A percentile compares a stretch with the other conserved stretches of the same genome.
These are phyloP conservation scores for Zygotorulaspora mrakii DNA, from an alignment of 1,139 yeast genomes.

Conservation along the genomic window DNA sequence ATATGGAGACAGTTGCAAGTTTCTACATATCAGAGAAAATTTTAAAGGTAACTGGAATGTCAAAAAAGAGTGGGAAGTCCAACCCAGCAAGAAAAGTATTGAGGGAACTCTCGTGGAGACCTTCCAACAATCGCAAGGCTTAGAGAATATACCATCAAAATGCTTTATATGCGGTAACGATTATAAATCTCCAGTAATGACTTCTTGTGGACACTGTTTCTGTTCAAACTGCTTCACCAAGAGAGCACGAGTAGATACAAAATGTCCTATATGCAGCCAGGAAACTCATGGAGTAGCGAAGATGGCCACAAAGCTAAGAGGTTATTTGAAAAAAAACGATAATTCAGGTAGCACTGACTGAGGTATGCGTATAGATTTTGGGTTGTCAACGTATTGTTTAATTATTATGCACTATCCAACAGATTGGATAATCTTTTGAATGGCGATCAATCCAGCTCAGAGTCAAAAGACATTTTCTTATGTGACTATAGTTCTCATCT, in stretches of 20 bases:
- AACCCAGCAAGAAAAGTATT: not conserved
- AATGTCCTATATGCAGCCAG: conserved; percentile 55
- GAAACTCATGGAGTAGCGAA: conserved; percentile 53
- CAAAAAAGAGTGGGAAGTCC: conserved; percentile 66
- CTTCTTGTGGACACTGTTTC: conserved; percentile 63
- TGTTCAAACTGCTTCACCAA: conserved; percentile 62
- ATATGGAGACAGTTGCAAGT: conserved; percentile 97
- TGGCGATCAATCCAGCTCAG: no score
- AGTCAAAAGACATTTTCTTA: no score
- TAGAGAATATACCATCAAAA: conserved; percentile 50
- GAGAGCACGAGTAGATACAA: conserved; percentile 45
- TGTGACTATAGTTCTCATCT: no score
- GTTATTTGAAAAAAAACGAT: conserved; percentile 11
- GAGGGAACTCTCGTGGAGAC: not conserved
- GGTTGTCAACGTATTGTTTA: no score
- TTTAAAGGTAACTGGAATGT: conserved; percentile 70
- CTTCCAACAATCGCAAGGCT: conserved; percentile 10
- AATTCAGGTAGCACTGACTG: no score
- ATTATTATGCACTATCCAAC: no score
- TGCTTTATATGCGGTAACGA: conserved; percentile 62
- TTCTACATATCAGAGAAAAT: conserved; percentile 85
- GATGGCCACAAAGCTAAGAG: conserved; percentile 25
- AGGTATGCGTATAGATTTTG: no score
- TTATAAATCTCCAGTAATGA: conserved; percentile 56
- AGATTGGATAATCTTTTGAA: no score